Evolutionary conservation across 1,139 yeast genomes (phyloP), one percentile per base, ranked within the genome.

Genomic region (Yamadazyma aaseri): DNA sequence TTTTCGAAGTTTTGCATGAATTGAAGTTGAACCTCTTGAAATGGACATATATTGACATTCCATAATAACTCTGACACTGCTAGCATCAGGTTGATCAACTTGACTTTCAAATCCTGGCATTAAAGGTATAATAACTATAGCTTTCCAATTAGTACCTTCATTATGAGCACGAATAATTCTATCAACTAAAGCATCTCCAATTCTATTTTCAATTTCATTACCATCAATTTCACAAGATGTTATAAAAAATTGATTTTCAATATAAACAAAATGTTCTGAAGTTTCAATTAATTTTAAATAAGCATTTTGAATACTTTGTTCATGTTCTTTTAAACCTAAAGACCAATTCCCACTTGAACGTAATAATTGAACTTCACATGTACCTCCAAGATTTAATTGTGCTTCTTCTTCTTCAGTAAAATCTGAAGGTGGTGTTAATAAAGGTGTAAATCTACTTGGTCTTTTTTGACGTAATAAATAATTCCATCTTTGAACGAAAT

Each of bases 81-180:
- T 84, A 5, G 97, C 98, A 47, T 89, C 97, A 5, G 95, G 86
- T 45, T 86, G 79, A 56, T 92, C 97, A 22, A 94, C 95, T 47
- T 89, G 87, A 12, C 96, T 82, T 52, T 86, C 95, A 56, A 94
- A 94, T 0, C 98, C 99, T 1, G 99, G 99, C 95, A 92, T 87
- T 47, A 94, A 68, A 3, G 99, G 99, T 41, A 94, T 87, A 5
- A 92, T 75, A 41, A 92, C 81, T 13, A 89, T 75, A 1, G 97
- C 97, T 46, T 81, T 81, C 99, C 99, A 94, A 17, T 67, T 60
- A 35, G 80, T 84, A 3, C 81, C 79, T 42, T 83, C 86, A 40
- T 76, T 74, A 51, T 86, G 84, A 0, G 98, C 98, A 32, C 89
- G 74, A 20, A 89, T 83, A 36, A 92, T 89, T 51, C 99, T 73